These are phyloP conservation scores for Colletotrichum higginsianum DNA, from an alignment of 2,329 filamentous ascomycete genomes.

Conservation along the genomic window DNA sequence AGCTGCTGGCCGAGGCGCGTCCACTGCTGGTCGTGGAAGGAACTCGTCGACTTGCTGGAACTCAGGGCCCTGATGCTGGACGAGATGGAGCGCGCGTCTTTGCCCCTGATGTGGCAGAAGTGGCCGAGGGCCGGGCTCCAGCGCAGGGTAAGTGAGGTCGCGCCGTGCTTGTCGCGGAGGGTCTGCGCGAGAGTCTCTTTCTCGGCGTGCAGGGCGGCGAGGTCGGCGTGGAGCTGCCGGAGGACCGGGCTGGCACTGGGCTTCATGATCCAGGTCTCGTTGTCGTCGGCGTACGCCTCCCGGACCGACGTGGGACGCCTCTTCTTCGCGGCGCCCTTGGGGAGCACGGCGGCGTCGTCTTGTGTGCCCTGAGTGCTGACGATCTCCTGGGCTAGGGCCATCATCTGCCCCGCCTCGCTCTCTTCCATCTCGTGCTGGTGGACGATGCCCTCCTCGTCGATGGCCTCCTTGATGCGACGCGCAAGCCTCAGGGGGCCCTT, in stretches of 20 bases:
- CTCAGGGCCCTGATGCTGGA: constrained; percentile 70
- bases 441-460: constrained; percentile 93
- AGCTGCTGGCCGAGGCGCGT: constrained; percentile 83
- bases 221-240: constrained; percentile 75
- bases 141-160: constrained; percentile 80
- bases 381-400: constrained; percentile 81
- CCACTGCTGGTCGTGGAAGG: constrained; percentile 90
- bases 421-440: constrained; percentile 85
- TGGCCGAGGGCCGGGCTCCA: constrained; percentile 92
- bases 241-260: constrained; percentile 78
- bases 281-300: constrained; percentile 73
- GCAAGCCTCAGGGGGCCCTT: constrained; percentile 79
- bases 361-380: constrained; percentile 75
- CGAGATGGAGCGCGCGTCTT: constrained; percentile 67
- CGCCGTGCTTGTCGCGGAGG: constrained; percentile 74
- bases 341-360: constrained; percentile 68
- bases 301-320: constrained; percentile 63
- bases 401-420: constrained; percentile 77
- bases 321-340: constrained; percentile 63
- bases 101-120: constrained; percentile 91
- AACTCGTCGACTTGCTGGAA: constrained; percentile 86
- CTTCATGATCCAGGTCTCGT: constrained; percentile 76
- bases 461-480: constrained; percentile 79
- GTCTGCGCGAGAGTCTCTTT: constrained; percentile 72
- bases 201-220: constrained; percentile 72